Percentiles rank a stretch among this genome's conserved stretches.
Conservation (phyloP, 1,284 basidiomycete species). For the Anthracocystis walkeri region DNA sequence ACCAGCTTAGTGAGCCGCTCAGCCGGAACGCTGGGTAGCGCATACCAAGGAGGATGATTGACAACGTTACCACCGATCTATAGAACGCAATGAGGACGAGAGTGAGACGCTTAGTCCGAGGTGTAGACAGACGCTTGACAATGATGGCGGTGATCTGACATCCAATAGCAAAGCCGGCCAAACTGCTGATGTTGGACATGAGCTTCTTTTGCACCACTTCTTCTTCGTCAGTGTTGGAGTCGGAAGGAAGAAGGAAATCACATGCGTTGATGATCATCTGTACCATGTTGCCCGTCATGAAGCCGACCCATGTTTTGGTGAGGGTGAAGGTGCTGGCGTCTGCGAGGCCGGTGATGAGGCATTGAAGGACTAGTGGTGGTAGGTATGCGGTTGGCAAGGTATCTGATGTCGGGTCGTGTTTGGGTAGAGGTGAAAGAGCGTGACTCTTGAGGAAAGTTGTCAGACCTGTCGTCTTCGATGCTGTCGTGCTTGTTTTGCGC, state of each 20-base stretch:
- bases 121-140: constrained; percentile 20
- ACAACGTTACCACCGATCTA: constrained; percentile 21
- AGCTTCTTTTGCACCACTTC: constrained; percentile 17
- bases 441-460: constrained; percentile 14
- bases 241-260: constrained; percentile 25
- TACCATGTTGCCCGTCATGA: constrained; percentile 54
- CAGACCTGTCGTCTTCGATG: neutral
- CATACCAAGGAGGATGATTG: constrained; percentile 20
- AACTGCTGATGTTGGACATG: constrained; percentile 19
- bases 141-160: constrained; percentile 35
- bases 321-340: constrained; percentile 39
- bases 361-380: constrained; percentile 39
- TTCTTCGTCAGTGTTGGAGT: constrained; percentile 16
- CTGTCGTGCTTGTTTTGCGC: neutral
- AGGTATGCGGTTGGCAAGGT: constrained; percentile 25
- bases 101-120: constrained; percentile 19
- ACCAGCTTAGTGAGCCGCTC: constrained; percentile 25
- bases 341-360: constrained; percentile 42
- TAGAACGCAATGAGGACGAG: constrained; percentile 23
- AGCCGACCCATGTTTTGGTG: constrained; percentile 46
- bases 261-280: constrained; percentile 46
- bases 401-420: constrained; percentile 6
- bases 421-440: constrained; percentile 21
- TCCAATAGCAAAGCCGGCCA: constrained; percentile 34
- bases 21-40: constrained; percentile 17